A percentile compares a stretch with the other conserved stretches of the same genome.
These are phyloP conservation scores for Lactarius sp. DNA, from an alignment of 768 basidiomycete genomes.

Conservation along the genomic window DNA sequence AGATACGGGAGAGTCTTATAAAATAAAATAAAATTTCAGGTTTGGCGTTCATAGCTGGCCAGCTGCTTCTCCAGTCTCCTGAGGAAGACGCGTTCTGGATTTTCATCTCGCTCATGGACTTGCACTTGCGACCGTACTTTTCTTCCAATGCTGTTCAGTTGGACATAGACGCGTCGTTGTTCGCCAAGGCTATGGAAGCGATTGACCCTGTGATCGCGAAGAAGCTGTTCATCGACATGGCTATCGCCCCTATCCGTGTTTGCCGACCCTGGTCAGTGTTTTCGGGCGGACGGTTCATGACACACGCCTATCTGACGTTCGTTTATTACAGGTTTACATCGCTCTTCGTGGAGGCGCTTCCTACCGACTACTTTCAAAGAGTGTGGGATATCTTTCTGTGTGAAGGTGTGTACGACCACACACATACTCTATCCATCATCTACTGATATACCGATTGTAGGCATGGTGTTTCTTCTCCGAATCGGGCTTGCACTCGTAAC, in stretches of 20 bases:
- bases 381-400: constrained; percentile 82
- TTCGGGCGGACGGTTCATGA: background rate
- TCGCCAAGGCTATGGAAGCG: constrained; percentile 61
- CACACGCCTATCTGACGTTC: background rate
- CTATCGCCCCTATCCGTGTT: constrained; percentile 50
- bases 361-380: constrained; percentile 59
- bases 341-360: constrained; percentile 63
- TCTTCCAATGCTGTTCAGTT: constrained; percentile 54
- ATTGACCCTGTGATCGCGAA: constrained; percentile 57
- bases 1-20: background rate
- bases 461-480: constrained; percentile 69
- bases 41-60: constrained; percentile 63
- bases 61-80: constrained; percentile 66
- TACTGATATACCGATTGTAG: constrained; percentile 34
- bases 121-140: constrained; percentile 76
- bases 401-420: constrained; percentile 51
- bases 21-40: constrained; percentile 37
- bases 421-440: background rate
- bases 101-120: constrained; percentile 82
- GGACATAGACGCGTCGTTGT: constrained; percentile 72
- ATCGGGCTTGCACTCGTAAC: constrained; percentile 61
- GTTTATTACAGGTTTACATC: constrained; percentile 55
- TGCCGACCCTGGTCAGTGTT: constrained; percentile 58
- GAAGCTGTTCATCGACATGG: constrained; percentile 61
- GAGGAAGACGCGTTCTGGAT: constrained; percentile 93